Evolutionary conservation across 352 stramenopile species (phyloP).

Genomic region (Achlya hypogyna): DNA sequence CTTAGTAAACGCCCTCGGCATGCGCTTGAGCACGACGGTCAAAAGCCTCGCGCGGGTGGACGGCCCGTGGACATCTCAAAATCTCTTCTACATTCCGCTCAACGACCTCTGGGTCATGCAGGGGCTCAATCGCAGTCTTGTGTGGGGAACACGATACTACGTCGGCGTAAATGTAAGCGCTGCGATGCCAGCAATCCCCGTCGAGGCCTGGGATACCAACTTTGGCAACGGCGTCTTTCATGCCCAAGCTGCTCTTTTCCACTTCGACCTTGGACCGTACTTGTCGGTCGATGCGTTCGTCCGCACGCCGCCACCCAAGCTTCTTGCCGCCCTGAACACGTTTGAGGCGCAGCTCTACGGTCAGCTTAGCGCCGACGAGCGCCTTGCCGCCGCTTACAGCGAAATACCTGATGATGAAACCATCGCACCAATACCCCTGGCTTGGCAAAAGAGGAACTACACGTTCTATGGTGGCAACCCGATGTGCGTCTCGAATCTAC

Average conservation of each 20-base stretch:
- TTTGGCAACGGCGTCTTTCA: not conserved
- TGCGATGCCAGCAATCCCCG: not conserved
- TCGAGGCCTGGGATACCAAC: not conserved
- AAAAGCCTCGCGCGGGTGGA: not conserved
- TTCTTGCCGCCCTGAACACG: not conserved
- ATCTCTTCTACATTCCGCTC: not conserved
- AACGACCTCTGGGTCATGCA: not conserved
- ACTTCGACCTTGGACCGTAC: not conserved
- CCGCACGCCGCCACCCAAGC: not conserved
- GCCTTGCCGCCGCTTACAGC: not conserved
- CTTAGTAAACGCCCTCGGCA: not conserved
- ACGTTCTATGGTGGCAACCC: conserved; percentile 7
- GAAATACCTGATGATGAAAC: not conserved
- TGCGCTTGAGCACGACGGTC: not conserved
- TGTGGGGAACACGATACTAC: not conserved
- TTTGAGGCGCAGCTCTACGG: not conserved
- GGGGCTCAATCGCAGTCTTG: not conserved
- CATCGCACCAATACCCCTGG: not conserved
- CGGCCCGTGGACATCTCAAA: conserved; percentile 1
- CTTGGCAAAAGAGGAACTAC: not conserved
- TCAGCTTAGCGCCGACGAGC: not conserved
- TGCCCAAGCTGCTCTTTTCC: not conserved
- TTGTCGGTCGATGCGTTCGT: not conserved
- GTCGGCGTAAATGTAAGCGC: not conserved
- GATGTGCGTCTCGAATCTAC: not conserved